Evolutionary conservation across 129 eudicot genomes (phyloP).

Genomic region (Pittosporum tobira): DNA sequence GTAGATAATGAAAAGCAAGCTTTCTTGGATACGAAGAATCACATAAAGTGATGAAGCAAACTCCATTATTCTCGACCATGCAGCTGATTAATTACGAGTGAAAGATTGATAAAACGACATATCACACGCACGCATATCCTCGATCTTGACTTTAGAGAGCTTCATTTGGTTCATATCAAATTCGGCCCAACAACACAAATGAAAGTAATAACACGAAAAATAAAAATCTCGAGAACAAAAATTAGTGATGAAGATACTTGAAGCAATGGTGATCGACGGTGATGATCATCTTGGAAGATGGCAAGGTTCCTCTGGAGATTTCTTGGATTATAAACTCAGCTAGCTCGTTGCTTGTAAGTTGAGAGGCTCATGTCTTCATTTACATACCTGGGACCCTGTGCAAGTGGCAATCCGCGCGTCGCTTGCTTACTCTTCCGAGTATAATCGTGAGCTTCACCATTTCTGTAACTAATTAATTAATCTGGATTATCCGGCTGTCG

Average conservation of each 20-base stretch:
- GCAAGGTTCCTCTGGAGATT: constrained; percentile 40
- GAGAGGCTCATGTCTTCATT: constrained; percentile 22
- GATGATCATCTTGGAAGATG: constrained; percentile 34
- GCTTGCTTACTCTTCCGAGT: constrained; percentile 38
- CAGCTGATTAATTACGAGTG: constrained; percentile 37
- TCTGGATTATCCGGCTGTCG: no score
- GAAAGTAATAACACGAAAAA: neutral
- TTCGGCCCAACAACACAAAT: no score
- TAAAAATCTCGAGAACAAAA: no score
- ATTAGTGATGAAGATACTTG: constrained; percentile 22
- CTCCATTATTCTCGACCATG: constrained; percentile 42
- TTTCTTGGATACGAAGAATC: constrained; percentile 47
- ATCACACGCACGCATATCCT: no score
- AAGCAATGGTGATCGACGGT: constrained; percentile 24
- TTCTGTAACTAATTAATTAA: neutral
- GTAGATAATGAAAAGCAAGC: constrained; percentile 42
- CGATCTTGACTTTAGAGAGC: no score
- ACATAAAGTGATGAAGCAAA: constrained; percentile 48
- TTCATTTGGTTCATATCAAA: no score
- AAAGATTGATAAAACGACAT: no score
- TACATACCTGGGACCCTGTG: constrained; percentile 31
- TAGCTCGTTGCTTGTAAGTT: constrained; percentile 36
- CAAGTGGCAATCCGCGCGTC: constrained; percentile 45
- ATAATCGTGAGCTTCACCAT: constrained; percentile 51
- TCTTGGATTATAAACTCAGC: constrained; percentile 45